These are phyloP conservation scores for Arthrobotrys conoides DNA, from an alignment of 2,329 filamentous ascomycete genomes.

Conservation along the genomic window DNA sequence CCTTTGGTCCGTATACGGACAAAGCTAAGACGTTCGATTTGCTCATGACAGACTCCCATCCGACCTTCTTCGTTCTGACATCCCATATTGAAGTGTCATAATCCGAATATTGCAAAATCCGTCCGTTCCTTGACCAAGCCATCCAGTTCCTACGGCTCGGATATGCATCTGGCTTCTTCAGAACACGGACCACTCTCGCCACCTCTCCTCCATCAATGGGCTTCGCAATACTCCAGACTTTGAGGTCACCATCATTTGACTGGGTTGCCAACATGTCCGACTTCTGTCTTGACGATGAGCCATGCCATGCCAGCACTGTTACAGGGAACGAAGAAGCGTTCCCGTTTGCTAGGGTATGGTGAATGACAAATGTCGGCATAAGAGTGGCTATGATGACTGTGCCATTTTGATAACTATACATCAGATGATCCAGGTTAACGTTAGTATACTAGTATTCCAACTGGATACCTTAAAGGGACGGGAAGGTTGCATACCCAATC, in stretches of 20 bases:
- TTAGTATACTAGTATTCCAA: too few relatives aligned
- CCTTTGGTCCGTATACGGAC: conserved; percentile 88
- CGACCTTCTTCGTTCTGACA: conserved; percentile 96
- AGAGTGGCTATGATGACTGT: conserved; percentile 90
- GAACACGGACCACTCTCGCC: conserved; percentile 88
- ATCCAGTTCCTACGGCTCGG: conserved; percentile 90
- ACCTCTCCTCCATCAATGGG: conserved; percentile 78
- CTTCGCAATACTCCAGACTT: conserved; percentile 97
- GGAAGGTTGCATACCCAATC: conserved; percentile 81
- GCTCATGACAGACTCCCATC: conserved; percentile 88
- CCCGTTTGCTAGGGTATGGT: conserved; percentile 88
- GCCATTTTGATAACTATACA: conserved; percentile 87
- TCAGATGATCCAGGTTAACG: conserved; percentile 14
- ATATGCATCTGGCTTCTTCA: conserved; percentile 83
- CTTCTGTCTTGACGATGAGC: conserved; percentile 93
- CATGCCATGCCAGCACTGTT: conserved; percentile 91
- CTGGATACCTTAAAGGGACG: too few relatives aligned
- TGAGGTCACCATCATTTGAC: conserved; percentile 88
- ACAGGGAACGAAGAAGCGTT: conserved; percentile 88
- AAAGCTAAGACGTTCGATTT: conserved; percentile 84
- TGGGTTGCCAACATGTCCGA: conserved; percentile 98
- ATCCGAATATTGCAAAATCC: conserved; percentile 92
- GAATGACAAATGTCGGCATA: conserved; percentile 90
- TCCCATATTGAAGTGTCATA: conserved; percentile 96
- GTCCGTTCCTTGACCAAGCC: conserved; percentile 97